Conservation (phyloP, 1,284 basidiomycete genomes). For the Pseudozyma tsukubaensis region DNA sequence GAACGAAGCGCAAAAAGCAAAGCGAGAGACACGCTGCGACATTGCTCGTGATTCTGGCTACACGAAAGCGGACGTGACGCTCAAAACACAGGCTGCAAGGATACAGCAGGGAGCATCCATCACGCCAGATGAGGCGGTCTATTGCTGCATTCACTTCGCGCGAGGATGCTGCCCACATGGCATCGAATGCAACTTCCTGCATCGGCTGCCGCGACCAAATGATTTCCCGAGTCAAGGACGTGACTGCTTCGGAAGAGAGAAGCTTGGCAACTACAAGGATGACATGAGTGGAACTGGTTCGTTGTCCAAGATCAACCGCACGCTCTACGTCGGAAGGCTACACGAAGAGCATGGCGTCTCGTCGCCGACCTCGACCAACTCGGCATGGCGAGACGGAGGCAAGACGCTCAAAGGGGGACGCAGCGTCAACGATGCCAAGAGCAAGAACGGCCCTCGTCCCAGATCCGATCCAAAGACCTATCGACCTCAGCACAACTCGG, state of each 20-base stretch:
- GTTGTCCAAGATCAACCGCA: constrained; percentile 92
- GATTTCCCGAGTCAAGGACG: constrained; percentile 88
- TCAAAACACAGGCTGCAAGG: constrained; percentile 31
- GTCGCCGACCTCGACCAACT: constrained; percentile 34
- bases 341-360: constrained; percentile 60
- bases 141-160: constrained; percentile 94
- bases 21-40: constrained; percentile 88
- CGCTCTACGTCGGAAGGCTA: constrained; percentile 92
- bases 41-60: constrained; percentile 90
- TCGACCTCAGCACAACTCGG: constrained; percentile 51
- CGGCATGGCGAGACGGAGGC: constrained; percentile 56
- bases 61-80: constrained; percentile 72
- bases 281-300: constrained; percentile 99
- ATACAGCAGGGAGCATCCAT: constrained; percentile 23
- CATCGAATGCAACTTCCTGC: constrained; percentile 94
- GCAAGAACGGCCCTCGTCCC: constrained; percentile 22
- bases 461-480: constrained; percentile 40
- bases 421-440: constrained; percentile 35
- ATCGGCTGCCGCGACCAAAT: constrained; percentile 76
- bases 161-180: constrained; percentile 96
- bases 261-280: constrained; percentile 95
- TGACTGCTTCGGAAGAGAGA: constrained; percentile 96
- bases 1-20: constrained; percentile 76
- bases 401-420: constrained; percentile 55
- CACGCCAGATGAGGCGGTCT: constrained; percentile 77